Conservation (phyloP, 106 monocot genomes). For the Vanilla planifolia region DNA sequence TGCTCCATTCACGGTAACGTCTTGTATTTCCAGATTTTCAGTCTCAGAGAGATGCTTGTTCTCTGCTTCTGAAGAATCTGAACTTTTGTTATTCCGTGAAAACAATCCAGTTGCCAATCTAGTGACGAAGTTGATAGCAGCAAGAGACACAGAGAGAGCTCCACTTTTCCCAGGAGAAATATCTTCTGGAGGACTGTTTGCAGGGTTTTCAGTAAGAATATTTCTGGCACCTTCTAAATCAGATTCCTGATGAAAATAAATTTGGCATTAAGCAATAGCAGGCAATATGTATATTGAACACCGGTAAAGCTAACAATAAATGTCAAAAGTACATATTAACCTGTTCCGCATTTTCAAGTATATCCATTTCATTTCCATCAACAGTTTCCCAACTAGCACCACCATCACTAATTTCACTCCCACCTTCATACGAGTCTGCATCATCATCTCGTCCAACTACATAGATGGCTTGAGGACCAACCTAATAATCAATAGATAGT, state of each 20-base stretch:
- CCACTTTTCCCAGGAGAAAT: constrained; percentile 20
- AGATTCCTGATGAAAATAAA: constrained; percentile 37
- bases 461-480: constrained; percentile 88
- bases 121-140: constrained; percentile 53
- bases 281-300: not conserved
- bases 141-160: constrained; percentile 41
- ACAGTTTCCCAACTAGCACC: constrained; percentile 90
- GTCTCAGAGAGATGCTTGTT: constrained; percentile 3
- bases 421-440: constrained; percentile 60
- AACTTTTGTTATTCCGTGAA: constrained; percentile 35
- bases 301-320: constrained; percentile 2
- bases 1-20: constrained; percentile 10
- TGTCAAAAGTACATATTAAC: constrained; percentile 18
- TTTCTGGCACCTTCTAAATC: constrained; percentile 14
- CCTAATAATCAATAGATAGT: constrained; percentile 22
- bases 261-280: constrained; percentile 4
- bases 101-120: constrained; percentile 67
- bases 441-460: constrained; percentile 80
- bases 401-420: constrained; percentile 55
- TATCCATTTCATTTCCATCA: constrained; percentile 60
- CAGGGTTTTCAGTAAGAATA: constrained; percentile 16
- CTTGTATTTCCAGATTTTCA: constrained; percentile 19
- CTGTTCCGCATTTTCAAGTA: constrained; percentile 32
- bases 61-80: constrained; percentile 11
- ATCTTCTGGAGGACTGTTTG: constrained; percentile 20